These are phyloP conservation scores for Agarophyton chilense DNA, from an alignment of 23 red algal species.

Conservation along the genomic window DNA sequence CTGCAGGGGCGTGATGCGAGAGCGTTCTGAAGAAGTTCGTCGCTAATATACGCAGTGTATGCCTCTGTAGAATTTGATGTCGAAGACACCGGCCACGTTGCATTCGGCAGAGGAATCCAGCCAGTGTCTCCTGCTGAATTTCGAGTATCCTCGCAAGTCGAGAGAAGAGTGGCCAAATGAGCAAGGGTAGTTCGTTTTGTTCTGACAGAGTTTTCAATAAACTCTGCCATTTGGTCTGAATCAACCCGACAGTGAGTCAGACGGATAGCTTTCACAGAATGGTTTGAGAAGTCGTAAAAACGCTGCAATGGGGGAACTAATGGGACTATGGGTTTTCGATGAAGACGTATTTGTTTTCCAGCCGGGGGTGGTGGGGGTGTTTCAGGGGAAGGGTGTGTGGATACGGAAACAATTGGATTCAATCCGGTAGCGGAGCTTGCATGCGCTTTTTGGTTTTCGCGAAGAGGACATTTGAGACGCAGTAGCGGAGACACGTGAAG, in stretches of 20 bases:
- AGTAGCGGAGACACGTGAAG: background rate
- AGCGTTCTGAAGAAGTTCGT: slow-evolving; percentile 37
- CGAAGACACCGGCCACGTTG: background rate
- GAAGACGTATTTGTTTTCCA: background rate
- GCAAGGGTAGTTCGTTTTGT: slow-evolving; percentile 48
- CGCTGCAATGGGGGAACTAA: slow-evolving; percentile 24
- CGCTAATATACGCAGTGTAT: background rate
- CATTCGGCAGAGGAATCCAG: background rate
- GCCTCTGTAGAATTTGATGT: background rate
- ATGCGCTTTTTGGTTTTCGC: background rate
- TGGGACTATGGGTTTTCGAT: background rate
- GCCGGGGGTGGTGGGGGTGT: background rate
- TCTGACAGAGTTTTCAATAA: slow-evolving; percentile 45
- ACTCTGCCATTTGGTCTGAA: slow-evolving; percentile 71
- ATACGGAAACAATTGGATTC: background rate
- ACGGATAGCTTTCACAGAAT: slow-evolving; percentile 63
- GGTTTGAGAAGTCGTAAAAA: slow-evolving; percentile 70
- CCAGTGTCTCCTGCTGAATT: slow-evolving; percentile 62
- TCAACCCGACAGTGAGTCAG: slow-evolving; percentile 78
- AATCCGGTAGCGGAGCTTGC: background rate
- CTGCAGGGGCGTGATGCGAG: background rate
- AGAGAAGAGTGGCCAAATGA: slow-evolving; percentile 70
- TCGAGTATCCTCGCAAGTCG: slow-evolving; percentile 54
- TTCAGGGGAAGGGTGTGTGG: background rate
- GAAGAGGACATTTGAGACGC: background rate